Evolutionary conservation across 2,329 filamentous ascomycete genomes (phyloP).

Genomic region (Ophiocordyceps camponoti-floridani): DNA sequence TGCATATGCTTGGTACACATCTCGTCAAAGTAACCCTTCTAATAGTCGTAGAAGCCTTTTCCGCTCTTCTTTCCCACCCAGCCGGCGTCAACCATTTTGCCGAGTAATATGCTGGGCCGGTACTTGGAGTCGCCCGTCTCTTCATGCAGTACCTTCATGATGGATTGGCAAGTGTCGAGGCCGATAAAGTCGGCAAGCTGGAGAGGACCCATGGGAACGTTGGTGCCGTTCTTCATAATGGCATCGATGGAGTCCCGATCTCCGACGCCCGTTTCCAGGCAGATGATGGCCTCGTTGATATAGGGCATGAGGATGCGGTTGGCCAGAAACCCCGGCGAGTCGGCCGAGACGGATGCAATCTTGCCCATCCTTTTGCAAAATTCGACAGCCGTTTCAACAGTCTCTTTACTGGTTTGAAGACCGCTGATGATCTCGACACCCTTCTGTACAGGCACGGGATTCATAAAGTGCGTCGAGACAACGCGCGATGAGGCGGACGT

Average conservation of each 20-base stretch:
- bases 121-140: conserved; percentile 96
- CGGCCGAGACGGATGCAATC: conserved; percentile 69
- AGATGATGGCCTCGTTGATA: conserved; percentile 95
- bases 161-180: conserved; percentile 84
- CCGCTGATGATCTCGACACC: conserved; percentile 95
- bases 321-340: conserved; percentile 85
- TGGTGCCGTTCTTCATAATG: conserved; percentile 99
- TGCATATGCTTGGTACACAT: background rate
- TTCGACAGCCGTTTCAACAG: conserved; percentile 62
- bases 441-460: conserved; percentile 91
- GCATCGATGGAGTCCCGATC: conserved; percentile 80
- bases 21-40: background rate
- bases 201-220: conserved; percentile 93
- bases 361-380: conserved; percentile 93
- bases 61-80: conserved; percentile 97
- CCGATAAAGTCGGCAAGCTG: conserved; percentile 94
- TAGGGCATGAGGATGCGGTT: conserved; percentile 98
- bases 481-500: conserved; percentile 72
- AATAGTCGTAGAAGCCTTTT: conserved; percentile 91
- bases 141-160: conserved; percentile 85
- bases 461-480: conserved; percentile 97
- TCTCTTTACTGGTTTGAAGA: conserved; percentile 72
- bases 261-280: conserved; percentile 83
- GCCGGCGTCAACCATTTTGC: conserved; percentile 94
- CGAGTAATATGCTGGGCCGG: conserved; percentile 67